A percentile compares a stretch with the other conserved stretches of the same genome.
These are phyloP conservation scores for Calocera viscosa DNA, from an alignment of 768 basidiomycete genomes.

Conservation along the genomic window DNA sequence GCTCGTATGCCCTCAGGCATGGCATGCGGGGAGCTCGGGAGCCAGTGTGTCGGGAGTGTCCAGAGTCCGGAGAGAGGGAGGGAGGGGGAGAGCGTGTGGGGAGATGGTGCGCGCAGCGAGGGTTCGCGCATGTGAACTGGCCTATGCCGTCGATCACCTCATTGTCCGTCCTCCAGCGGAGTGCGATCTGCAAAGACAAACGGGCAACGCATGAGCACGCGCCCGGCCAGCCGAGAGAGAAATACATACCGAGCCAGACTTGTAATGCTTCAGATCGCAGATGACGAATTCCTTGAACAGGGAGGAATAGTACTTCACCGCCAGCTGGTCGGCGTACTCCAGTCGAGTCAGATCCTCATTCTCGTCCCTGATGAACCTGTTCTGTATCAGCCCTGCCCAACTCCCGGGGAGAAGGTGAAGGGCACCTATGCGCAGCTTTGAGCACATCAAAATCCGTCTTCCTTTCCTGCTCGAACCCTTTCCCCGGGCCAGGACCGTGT, in stretches of 20 bases:
- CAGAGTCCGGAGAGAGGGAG: too few relatives aligned
- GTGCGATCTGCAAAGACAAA: slow-evolving; percentile 47
- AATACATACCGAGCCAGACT: slow-evolving; percentile 62
- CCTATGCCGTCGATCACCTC: slow-evolving; percentile 81
- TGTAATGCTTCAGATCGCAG: slow-evolving; percentile 93
- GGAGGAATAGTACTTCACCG: slow-evolving; percentile 73
- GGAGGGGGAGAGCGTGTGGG: too few relatives aligned
- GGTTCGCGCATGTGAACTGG: slow-evolving; percentile 78
- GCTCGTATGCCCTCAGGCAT: slow-evolving; percentile 59
- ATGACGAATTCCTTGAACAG: slow-evolving; percentile 87
- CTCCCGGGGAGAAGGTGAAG: background rate
- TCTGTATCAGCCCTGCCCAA: background rate
- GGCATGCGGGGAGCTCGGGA: slow-evolving; percentile 21
- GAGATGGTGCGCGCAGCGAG: slow-evolving; percentile 63
- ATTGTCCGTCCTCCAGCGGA: slow-evolving; percentile 86
- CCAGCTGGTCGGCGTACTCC: slow-evolving; percentile 76
- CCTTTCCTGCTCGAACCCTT: slow-evolving; percentile 5
- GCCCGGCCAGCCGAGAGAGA: background rate
- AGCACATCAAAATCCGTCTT: slow-evolving; percentile 32
- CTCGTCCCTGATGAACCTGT: slow-evolving; percentile 62
- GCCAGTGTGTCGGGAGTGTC: too few relatives aligned
- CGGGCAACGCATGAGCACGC: background rate
- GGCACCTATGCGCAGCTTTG: slow-evolving; percentile 30
- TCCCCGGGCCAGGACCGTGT: slow-evolving; percentile 3
- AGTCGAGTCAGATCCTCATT: slow-evolving; percentile 29